Percentiles rank a stretch among this genome's conserved stretches.
Conservation (phyloP, 768 basidiomycete genomes). For the Xerocomellus intermedius region DNA sequence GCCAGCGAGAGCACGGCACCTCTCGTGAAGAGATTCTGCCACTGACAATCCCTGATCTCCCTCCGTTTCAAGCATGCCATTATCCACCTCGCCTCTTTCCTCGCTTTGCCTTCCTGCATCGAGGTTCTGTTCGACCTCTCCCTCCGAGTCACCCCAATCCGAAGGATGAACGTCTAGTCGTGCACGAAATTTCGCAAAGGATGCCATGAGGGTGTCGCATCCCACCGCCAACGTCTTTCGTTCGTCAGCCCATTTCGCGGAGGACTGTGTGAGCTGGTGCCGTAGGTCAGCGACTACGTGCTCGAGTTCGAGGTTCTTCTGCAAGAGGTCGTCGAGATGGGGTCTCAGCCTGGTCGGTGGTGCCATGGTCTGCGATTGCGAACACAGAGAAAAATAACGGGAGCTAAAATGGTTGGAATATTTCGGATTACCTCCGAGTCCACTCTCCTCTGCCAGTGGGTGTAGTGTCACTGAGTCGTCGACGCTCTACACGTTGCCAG, state of each 20-base stretch:
- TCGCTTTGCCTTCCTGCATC: constrained; percentile 16
- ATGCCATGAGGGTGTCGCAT: constrained; percentile 30
- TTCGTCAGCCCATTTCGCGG: constrained; percentile 31
- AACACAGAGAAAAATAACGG: not conserved
- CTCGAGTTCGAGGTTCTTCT: constrained; percentile 31
- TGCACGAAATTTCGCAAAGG: constrained; percentile 31
- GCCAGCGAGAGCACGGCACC: constrained; percentile 14
- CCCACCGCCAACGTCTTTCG: constrained; percentile 22
- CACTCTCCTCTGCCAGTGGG: not conserved
- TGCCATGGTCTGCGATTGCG: constrained; percentile 17
- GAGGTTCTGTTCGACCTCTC: constrained; percentile 25
- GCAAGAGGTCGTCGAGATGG: constrained; percentile 27
- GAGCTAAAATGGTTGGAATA: not conserved
- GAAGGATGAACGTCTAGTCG: constrained; percentile 20
- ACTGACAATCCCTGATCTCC: constrained; percentile 6
- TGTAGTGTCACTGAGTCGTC: not conserved
- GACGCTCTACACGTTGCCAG: constrained; percentile 1
- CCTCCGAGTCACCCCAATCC: constrained; percentile 24
- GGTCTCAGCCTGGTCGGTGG: constrained; percentile 26
- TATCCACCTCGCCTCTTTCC: constrained; percentile 14
- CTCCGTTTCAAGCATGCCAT: constrained; percentile 2
- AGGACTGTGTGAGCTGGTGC: constrained; percentile 28
- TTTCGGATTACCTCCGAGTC: not conserved
- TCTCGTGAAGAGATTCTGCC: constrained; percentile 9
- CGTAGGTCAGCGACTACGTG: constrained; percentile 28